phyloP scores from a whole-genome alignment of 2,329 filamentous ascomycete species.

The Fusarium duplospermum region DNA sequence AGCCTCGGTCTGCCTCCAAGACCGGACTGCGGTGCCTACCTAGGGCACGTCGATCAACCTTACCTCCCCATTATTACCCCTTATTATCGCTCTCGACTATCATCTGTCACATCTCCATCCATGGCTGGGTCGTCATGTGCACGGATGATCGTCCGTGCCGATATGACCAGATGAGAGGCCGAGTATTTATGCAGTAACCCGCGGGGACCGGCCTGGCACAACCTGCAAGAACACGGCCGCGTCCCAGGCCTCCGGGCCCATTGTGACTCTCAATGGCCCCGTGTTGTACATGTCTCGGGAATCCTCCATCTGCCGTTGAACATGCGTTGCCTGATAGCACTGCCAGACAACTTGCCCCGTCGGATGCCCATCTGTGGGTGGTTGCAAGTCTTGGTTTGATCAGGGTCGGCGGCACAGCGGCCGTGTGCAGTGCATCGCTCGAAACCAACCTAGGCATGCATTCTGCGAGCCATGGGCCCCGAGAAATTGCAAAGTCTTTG shows the following conservation, averaged over 20 bases:
- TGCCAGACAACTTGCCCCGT: constrained; percentile 9
- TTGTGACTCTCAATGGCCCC: constrained; percentile 17
- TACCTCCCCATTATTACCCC: constrained; percentile 6
- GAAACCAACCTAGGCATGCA: constrained; percentile 7
- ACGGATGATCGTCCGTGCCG: constrained; percentile 13
- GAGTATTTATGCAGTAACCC: constrained; percentile 29
- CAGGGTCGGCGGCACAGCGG: neutral
- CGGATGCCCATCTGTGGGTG: neutral
- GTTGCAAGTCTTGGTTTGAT: neutral
- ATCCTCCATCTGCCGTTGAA: constrained; percentile 24
- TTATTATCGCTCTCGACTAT: constrained; percentile 10
- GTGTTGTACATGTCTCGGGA: constrained; percentile 40
- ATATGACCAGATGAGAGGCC: constrained; percentile 17
- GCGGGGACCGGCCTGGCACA: constrained; percentile 17
- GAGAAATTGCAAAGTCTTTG: constrained; percentile 7
- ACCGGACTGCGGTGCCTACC: neutral
- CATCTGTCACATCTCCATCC: constrained; percentile 14
- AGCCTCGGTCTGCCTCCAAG: constrained; percentile 11
- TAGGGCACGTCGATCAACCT: constrained; percentile 18
- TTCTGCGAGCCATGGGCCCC: neutral
- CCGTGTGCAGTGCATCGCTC: neutral
- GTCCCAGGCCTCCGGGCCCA: constrained; percentile 42
- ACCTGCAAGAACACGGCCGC: constrained; percentile 38
- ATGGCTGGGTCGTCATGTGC: constrained; percentile 4
- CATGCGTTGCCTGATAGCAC: constrained; percentile 22